A percentile compares a stretch with the other conserved stretches of the same genome.
These are phyloP conservation scores for Penicillium steckii DNA, from an alignment of 495 filamentous ascomycete genomes.

Conservation along the genomic window DNA sequence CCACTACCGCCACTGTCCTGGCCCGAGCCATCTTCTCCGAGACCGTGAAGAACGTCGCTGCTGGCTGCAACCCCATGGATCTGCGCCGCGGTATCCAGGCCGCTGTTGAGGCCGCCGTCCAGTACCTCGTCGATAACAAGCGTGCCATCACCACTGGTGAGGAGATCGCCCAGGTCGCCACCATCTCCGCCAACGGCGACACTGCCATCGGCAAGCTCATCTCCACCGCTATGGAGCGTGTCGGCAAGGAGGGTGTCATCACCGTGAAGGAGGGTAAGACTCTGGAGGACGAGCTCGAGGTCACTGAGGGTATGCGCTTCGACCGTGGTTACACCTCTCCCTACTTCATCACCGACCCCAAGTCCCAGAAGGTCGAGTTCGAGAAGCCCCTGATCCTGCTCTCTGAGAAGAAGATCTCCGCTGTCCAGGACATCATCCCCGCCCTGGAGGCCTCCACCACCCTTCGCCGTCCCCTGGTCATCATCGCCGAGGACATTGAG, in stretches of 20 bases:
- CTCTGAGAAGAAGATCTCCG: conserved; percentile 99
- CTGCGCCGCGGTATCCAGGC: conserved; percentile 94
- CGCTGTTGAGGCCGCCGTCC: conserved; percentile 89
- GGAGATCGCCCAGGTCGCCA: conserved; percentile 97
- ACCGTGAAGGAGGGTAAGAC: conserved; percentile 99
- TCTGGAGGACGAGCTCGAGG: conserved; percentile 93
- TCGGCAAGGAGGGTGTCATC: conserved; percentile 99
- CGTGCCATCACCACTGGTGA: conserved; percentile 94
- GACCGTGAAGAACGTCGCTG: conserved; percentile 99
- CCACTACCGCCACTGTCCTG: conserved; percentile 94
- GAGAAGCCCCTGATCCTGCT: conserved; percentile 98
- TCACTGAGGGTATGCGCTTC: conserved; percentile 99
- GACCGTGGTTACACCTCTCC: conserved; percentile 97
- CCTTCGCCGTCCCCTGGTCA: conserved; percentile 90
- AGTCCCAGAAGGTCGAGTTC: conserved; percentile 98
- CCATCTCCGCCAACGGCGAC: conserved; percentile 96
- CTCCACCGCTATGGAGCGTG: conserved; percentile 98
- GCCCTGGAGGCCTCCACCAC: conserved; percentile 96
- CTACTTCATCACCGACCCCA: conserved; percentile 99
- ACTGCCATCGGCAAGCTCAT: conserved; percentile 93
- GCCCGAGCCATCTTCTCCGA: conserved; percentile 99
- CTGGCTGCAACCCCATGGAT: conserved; percentile 99
- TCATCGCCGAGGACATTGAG: conserved; percentile 99
- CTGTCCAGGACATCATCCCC: conserved; percentile 96
- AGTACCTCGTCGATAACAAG: conserved; percentile 91